Evolutionary conservation across 345 rosid species (phyloP), one percentile per base, ranked within the genome.

Genomic region (Pugionium dolabratum): DNA sequence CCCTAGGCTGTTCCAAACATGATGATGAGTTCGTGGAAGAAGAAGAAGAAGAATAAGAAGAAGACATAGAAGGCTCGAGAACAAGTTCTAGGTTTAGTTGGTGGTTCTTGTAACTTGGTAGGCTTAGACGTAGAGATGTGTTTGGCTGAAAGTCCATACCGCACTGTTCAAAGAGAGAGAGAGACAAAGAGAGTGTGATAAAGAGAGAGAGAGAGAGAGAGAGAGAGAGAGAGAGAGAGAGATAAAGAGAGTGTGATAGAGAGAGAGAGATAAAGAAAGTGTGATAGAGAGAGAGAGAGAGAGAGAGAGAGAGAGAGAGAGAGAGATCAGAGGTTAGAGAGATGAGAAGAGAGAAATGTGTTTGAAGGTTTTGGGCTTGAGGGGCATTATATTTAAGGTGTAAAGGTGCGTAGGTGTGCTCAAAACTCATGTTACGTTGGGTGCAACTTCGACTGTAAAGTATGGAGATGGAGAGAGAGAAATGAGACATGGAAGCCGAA

Each of bases 131-230:
- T 47, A 86, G 86, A 58, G 91, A 84, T 56, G 91, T 85, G 44
- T 85, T 85, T 40, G 82, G 90, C 57, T 83, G 90, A 58, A 67
- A 83, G 69, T 88, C 87, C 91, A 86, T 88, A 62, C 27, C 64
- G 55, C n/a, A 33, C n/a, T 27, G 36, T 51, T 73, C 7, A 32
- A 33, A 5, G 59, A 35, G 59, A 49, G 53, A 42, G 58, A 67
- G 25, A 46, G 33, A 37, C 31, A 51, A 7, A 39, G 2, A 8
- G 6, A 32, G 39, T 35, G 4, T 9, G 52, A 8, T 27, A 28
- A 7, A 27, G 43, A 11, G 52, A 48, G 4, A 68, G 67, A 52
- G 2, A 52, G 18, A 60, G 25, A 42, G 28, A 44, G 11, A 7
- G 11, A 27, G 18, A 45, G 66, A 59, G 37, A n/a, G n/a, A n/a